Evolutionary conservation across 2,329 filamentous ascomycete species (phyloP), one percentile per base, ranked within the genome.

Genomic region (Alternaria brassicicola): DNA sequence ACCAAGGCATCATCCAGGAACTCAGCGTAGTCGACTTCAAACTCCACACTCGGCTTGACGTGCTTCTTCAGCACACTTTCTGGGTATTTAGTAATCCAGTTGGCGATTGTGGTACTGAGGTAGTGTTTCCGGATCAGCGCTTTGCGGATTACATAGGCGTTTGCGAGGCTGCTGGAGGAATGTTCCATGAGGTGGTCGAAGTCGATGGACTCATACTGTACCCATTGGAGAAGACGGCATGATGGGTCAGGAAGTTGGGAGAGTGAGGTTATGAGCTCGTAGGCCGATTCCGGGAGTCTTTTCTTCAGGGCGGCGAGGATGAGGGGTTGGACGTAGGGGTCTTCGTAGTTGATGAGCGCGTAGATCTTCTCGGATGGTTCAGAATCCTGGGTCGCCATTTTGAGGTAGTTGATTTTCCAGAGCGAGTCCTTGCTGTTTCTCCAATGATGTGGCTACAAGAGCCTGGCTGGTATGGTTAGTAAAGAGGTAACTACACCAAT

Each of bases 71-170:
- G 82, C 5, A 88, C 77, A 9, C 88, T 92, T 0, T 83, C 78
- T 0, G 94, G 92, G 68, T 95, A 84, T 77, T 99, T 99, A 36
- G 89, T 87, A 5, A 91, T 82, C 92, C 93, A 98, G 73, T 91
- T 89, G 45, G 90, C 85, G 21, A 97, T 86, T 0, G 93, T 97
- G 19, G 88, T 87, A 3, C 90, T 89, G 3, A 99, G 85, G 75
- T 95, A 98, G 76, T 99, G 95, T 78, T 99, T 99, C 58, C 95
- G 87, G 69, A 98, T 98, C 19, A 99, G 83, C 0, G 95, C 95
- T 81, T 98, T 98, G 70, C 95, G 90, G 75, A 98, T 96, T 73
- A 97, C 86, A 78, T 97, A 98, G 72, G 92, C 91, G 78, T 97
- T 98, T 67, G 91, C 84, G 2, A 97, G 82, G 10, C 85, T 86